phyloP scores from a whole-genome alignment of 345 rosid species.

The Linum trigynum region DNA sequence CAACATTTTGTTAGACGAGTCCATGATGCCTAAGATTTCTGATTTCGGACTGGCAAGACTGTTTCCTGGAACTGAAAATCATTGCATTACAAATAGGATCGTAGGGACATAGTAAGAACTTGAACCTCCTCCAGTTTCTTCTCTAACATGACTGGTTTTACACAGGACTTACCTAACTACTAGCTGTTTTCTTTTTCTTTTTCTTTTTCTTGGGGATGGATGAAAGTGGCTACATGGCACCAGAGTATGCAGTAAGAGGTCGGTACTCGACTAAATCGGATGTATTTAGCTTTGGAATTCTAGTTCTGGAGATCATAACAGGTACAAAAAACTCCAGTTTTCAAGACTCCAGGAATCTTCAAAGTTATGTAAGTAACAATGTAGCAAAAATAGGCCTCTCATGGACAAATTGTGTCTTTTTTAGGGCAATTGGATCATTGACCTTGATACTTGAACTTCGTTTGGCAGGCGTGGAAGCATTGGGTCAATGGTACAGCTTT shows the following conservation, averaged over 20 bases:
- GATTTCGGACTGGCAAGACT: slow-evolving; percentile 1
- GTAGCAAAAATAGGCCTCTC: background rate
- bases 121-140: background rate
- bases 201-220: background rate
- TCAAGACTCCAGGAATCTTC: background rate
- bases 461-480: background rate
- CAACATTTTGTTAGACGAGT: background rate
- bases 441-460: background rate
- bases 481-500: background rate
- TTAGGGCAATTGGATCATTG: background rate
- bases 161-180: background rate
- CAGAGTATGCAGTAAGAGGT: background rate
- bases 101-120: background rate
- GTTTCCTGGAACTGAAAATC: background rate
- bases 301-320: background rate
- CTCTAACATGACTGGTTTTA: background rate
- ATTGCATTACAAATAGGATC: background rate
- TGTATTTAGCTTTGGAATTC: slow-evolving; percentile 4
- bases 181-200: background rate
- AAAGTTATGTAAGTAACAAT: background rate
- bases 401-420: background rate
- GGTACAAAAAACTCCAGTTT: slow-evolving; percentile 4
- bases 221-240: slow-evolving; percentile 1
- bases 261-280: background rate
- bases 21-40: background rate